Evolutionary conservation across 2,329 filamentous ascomycete genomes (phyloP).

Genomic region (Alternaria sp.): DNA sequence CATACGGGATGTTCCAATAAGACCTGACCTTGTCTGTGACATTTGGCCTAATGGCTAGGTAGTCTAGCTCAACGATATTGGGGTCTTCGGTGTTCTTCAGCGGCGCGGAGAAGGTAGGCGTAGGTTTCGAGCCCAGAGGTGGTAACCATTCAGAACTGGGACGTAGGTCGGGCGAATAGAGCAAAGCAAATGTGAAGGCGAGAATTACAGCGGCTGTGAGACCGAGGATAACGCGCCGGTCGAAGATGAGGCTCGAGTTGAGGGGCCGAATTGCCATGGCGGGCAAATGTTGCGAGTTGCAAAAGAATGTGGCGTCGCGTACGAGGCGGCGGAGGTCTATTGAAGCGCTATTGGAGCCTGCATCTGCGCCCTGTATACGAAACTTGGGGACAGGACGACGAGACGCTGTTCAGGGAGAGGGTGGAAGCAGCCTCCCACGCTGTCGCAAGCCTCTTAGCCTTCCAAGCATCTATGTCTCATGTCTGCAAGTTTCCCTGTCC

Average conservation of each 20-base stretch:
- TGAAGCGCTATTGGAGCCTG: constrained; percentile 13
- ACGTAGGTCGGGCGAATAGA: constrained; percentile 37
- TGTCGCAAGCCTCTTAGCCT: constrained; percentile 11
- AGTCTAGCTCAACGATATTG: constrained; percentile 44
- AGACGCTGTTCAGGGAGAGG: constrained; percentile 1
- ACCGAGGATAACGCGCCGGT: constrained; percentile 36
- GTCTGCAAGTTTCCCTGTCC: constrained; percentile 20
- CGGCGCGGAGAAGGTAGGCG: constrained; percentile 34
- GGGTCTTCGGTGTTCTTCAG: constrained; percentile 39
- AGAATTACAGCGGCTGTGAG: constrained; percentile 34
- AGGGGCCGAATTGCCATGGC: constrained; percentile 35
- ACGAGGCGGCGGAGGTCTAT: constrained; percentile 4
- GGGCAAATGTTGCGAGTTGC: constrained; percentile 6
- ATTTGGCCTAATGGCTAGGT: constrained; percentile 42
- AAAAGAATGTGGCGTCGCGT: constrained; percentile 20
- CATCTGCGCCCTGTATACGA: constrained; percentile 22
- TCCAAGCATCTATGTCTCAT: constrained; percentile 22
- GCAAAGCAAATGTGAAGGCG: constrained; percentile 38
- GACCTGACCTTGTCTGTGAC: constrained; percentile 39
- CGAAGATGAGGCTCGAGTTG: constrained; percentile 40
- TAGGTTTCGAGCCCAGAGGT: constrained; percentile 32
- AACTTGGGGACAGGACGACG: background rate
- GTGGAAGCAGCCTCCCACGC: constrained; percentile 5
- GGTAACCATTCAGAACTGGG: constrained; percentile 41
- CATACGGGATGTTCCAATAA: constrained; percentile 49